Base-by-base conservation (phyloP, 1,284 basidiomycete genomes). In the Bjerkandera adusta region DNA sequence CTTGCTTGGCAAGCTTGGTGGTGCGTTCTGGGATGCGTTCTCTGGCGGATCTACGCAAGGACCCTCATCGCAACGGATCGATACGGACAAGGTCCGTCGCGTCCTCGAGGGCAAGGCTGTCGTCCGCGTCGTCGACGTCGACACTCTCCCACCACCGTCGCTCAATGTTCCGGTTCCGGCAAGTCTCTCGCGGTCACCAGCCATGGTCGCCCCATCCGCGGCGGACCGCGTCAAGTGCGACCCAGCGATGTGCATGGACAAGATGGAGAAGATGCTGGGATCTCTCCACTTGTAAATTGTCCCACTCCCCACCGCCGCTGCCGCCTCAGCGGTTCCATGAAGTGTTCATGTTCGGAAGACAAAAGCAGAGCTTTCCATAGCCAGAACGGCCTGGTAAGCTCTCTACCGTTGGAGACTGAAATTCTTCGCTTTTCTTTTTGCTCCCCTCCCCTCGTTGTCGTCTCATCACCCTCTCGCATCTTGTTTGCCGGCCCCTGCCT, bases 21-120 rank as follows among this genome's bases (percentile, higher is more conserved):
- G 68, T 21, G 84, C 87, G 34, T 89, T 90, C 66, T 89, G 85
- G 86, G 86, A 89, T 52, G 88, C 87, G 22, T 90, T 90, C 66
- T 75, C 81, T 12, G 80, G 80, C 57, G 38, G 57, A 55, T 42
- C 56, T 55, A 53, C 68, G 33, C 10, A 50, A 7, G 44, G 63
- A 36, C 55, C 56, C 22, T 42, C 55, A 41, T 50, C 46, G 22
- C 44, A 51, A 57, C 59, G 68, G 36, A 81, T 77, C 78, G 88
- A 90, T 58, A 73, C 77, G 45, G 86, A 89, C 50, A 90, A 90
- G 67, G 85, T 90, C 3, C 70, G 81, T 53, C 77, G 75, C 52
- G 84, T 90, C 25, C 69, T 90, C 54, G 87, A 89, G 52, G 88
- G 88, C 43, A 82, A 77, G 51, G 88, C 87, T 1, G 83, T 89